Evolutionary conservation across 345 rosid genomes (phyloP), one percentile per base, ranked within the genome.

Genomic region (Turnera subulata): DNA sequence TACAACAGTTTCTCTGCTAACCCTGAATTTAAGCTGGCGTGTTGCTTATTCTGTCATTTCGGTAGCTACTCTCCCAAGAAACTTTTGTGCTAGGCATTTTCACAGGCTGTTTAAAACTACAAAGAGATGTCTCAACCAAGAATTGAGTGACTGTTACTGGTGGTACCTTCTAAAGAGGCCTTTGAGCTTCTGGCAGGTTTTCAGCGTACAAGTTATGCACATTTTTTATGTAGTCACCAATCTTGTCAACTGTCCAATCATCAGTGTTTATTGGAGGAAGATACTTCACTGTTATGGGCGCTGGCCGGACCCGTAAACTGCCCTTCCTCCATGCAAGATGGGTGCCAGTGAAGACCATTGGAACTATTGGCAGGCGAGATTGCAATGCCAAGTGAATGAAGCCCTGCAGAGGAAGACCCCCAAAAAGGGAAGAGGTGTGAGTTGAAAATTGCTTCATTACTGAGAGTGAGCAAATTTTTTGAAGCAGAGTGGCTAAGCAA

Each of bases 261-360:
- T 59, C 55, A 18, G 60, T 66, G 46, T 10, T 73, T 70, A 83
- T 74, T 0, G 84, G 86, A 52, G 57, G 76, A 55, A 83, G 89
- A 63, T 58, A 81, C 64, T 56, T 81, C 35, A 81, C 76, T 10
- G 75, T 56, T 58, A 80, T 66, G 15, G 85, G 79, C 11, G 76
- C 68, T 1, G 85, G 85, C 22, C 85, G 76, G 10, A 80, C 70
- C 14, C 22, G 82, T 40, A 80, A 60, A 64, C 79, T 61, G 58
- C 85, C 84, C 37, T 83, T 83, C 55, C 80, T 78, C 85, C 85
- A 83, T 11, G 89, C 89, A 20, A 11, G 59, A 64, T 83, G 85
- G 6, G 84, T 76, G 3, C 89, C 88, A 0, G 67, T 63, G 40
- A 79, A 35, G 70, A 82, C 65, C 15, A 79, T 55, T 13, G 88